A percentile compares a stretch with the other conserved stretches of the same genome.
phyloP scores from a whole-genome alignment of 495 filamentous ascomycete genomes.

The Neurospora sp. region DNA sequence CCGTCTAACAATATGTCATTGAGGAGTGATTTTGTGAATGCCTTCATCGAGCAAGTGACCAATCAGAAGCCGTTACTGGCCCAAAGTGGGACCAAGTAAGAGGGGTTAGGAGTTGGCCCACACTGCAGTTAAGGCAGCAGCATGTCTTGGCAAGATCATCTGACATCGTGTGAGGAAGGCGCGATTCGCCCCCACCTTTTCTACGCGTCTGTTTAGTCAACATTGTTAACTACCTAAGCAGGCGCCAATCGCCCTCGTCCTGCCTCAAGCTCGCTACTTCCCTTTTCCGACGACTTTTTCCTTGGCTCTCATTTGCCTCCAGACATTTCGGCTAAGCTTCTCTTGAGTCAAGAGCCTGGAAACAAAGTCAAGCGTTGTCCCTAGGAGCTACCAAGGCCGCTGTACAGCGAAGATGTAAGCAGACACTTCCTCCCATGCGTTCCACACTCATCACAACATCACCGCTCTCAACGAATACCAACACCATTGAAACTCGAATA shows the following conservation, averaged over 20 bases:
- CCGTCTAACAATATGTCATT: background rate
- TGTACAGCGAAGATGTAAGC: background rate
- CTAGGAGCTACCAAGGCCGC: background rate
- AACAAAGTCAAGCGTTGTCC: background rate
- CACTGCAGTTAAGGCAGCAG: background rate
- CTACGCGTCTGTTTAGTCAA: constrained; percentile 5
- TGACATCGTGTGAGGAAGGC: background rate
- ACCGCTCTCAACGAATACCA: background rate
- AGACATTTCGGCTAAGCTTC: background rate
- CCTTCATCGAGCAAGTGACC: background rate
- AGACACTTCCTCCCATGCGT: background rate
- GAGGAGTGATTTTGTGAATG: background rate
- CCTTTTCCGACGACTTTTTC: background rate
- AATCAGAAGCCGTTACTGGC: background rate
- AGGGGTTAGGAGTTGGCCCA: background rate
- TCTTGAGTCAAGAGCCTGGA: background rate
- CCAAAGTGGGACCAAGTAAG: background rate
- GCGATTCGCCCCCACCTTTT: background rate
- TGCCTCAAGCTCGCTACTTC: background rate
- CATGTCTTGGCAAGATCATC: background rate
- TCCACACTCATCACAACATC: background rate
- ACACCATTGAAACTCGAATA: background rate
- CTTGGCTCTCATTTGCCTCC: background rate
- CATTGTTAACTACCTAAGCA: background rate
- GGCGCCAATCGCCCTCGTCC: background rate